Evolutionary conservation across 108 stramenopile species (phyloP).

Genomic region (Skeletonema tropicum): DNA sequence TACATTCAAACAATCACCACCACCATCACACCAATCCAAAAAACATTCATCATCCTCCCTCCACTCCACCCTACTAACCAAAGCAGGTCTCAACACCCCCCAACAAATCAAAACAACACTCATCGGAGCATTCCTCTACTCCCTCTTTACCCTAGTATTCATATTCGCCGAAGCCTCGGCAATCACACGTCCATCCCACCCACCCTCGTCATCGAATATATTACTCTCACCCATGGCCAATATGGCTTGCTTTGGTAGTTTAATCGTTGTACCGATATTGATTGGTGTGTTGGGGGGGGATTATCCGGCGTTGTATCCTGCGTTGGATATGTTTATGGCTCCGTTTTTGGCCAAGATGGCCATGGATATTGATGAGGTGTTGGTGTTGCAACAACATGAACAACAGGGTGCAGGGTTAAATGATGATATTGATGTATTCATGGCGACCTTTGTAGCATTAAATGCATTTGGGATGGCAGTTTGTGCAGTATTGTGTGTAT

Average conservation of each 20-base stretch:
- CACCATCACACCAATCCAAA: not conserved
- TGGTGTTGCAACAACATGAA: constrained; percentile 9
- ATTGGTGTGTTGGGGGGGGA: constrained; percentile 21
- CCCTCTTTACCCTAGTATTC: constrained; percentile 70
- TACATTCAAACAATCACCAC: not conserved
- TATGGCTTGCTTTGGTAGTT: constrained; percentile 34
- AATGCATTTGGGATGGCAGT: constrained; percentile 56
- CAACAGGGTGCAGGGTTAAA: constrained; percentile 9
- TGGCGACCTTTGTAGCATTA: constrained; percentile 67
- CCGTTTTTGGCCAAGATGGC: constrained; percentile 75
- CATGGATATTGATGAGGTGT: constrained; percentile 49
- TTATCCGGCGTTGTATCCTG: constrained; percentile 49
- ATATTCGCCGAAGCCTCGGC: constrained; percentile 69
- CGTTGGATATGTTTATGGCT: constrained; percentile 67
- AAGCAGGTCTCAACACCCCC: not conserved
- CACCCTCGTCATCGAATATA: constrained; percentile 7
- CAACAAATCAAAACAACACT: constrained; percentile 39
- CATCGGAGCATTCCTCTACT: constrained; percentile 40
- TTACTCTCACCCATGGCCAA: constrained; percentile 43
- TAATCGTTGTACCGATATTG: constrained; percentile 22
- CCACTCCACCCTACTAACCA: not conserved
- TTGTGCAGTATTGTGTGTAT: constrained; percentile 44
- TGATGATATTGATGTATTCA: constrained; percentile 51
- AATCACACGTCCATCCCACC: constrained; percentile 59
- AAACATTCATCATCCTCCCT: not conserved